Evolutionary conservation across 305 asterid genomes (phyloP).

Genomic region (Petunia hybrid): DNA sequence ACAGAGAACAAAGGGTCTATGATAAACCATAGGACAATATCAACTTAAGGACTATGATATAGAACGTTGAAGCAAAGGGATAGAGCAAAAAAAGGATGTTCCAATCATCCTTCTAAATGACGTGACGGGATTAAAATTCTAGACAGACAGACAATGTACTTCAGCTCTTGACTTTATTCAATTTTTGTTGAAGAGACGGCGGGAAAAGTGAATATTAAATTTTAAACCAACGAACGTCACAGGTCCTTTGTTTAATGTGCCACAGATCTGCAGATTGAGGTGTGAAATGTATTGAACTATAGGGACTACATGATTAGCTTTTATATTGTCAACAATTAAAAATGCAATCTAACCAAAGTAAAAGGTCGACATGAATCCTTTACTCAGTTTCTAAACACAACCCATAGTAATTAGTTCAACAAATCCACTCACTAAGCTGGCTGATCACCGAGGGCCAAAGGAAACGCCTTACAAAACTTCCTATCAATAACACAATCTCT

Average conservation of each 20-base stretch:
- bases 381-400: background rate
- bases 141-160: background rate
- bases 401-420: background rate
- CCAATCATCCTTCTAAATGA: conserved; percentile 15
- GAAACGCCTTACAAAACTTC: background rate
- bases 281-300: background rate
- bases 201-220: conserved; percentile 14
- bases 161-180: background rate
- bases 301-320: conserved; percentile 16
- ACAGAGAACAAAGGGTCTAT: conserved; percentile 23
- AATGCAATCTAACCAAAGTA: conserved; percentile 12
- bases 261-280: conserved; percentile 1
- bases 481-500: background rate
- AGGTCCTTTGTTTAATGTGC: background rate
- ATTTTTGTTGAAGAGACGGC: background rate
- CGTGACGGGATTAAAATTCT: background rate
- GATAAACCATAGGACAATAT: background rate
- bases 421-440: too few relatives aligned
- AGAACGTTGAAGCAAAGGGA: conserved; percentile 20
- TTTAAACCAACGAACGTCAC: too few relatives aligned
- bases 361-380: too few relatives aligned
- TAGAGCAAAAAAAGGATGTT: background rate
- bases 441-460: too few relatives aligned
- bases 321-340: background rate
- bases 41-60: background rate